A percentile compares a stretch with the other conserved stretches of the same genome.
phyloP scores from a whole-genome alignment of 2,329 filamentous ascomycete species.

The Sordariomycetes sp. region DNA sequence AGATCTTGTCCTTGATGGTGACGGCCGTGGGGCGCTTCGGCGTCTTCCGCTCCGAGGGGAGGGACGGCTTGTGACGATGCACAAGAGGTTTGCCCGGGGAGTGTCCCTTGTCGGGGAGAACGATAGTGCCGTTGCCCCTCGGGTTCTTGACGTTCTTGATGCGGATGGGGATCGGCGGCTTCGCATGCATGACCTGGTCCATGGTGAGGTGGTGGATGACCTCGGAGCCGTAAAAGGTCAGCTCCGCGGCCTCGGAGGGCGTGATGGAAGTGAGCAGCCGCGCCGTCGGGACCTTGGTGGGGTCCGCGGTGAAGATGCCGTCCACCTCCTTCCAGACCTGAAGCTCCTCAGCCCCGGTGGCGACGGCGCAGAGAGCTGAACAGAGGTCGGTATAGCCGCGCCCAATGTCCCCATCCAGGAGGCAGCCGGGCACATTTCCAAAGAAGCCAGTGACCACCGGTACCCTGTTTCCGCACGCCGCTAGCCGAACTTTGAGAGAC shows the following conservation, averaged over 20 bases:
- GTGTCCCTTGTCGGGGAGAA: constrained; percentile 61
- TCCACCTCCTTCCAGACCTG: constrained; percentile 99
- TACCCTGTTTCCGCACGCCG: constrained; percentile 54
- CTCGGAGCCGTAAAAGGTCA: constrained; percentile 90
- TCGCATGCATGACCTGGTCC: constrained; percentile 86
- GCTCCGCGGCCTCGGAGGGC: constrained; percentile 85
- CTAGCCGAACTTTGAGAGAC: constrained; percentile 52
- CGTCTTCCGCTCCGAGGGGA: constrained; percentile 33
- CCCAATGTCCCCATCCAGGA: constrained; percentile 81
- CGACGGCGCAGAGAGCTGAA: constrained; percentile 83
- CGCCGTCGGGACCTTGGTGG: constrained; percentile 88
- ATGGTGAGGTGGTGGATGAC: constrained; percentile 98
- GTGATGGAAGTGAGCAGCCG: constrained; percentile 80
- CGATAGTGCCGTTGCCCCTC: constrained; percentile 65
- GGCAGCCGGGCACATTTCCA: constrained; percentile 79
- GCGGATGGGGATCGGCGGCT: constrained; percentile 68
- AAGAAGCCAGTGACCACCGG: constrained; percentile 91
- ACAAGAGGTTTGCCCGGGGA: constrained; percentile 25
- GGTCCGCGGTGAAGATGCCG: constrained; percentile 79
- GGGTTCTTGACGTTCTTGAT: constrained; percentile 92
- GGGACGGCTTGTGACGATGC: constrained; percentile 44
- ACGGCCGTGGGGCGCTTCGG: constrained; percentile 78
- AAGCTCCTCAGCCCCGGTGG: constrained; percentile 74
- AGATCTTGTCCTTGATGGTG: constrained; percentile 94
- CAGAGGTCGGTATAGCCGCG: constrained; percentile 96